Evolutionary conservation across 2,329 filamentous ascomycete species (phyloP), one percentile per base, ranked within the genome.

Genomic region (Curvularia spicifera): DNA sequence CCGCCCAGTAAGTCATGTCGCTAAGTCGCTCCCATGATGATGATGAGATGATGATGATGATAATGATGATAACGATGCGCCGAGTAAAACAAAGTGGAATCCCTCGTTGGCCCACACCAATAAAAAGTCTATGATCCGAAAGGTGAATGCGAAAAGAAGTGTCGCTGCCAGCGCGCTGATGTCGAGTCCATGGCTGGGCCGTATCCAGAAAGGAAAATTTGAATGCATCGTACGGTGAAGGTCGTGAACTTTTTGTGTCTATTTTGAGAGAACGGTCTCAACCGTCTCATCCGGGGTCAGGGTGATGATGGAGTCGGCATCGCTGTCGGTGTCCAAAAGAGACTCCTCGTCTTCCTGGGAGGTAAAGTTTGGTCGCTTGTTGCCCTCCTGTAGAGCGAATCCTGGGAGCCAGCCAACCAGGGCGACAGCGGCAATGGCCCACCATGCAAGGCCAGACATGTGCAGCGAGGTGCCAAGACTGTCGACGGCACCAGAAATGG

Each of bases 381-480:
- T 80, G 13, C 84, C 82, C 69, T 94, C 90, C 35, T 87, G 87
- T 78, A 97, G 90, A 73, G 87, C 87, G 59, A 71, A 65, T 5
- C 73, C 71, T 12, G 74, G 74, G 18, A 69, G 62, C 72, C 74
- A 77, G 45, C 93, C 95, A 13, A 87, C 76, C 10, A 91, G 78
- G 33, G 92, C 91, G 31, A 97, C 87, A 3, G 90, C 70, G 8
- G 90, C 91, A 64, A 89, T 93, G 61, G 88, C 88, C 95, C 95
- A 99, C 94, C 95, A 99, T 0, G 93, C 90, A 33, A 97, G 82
- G 20, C 93, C 93, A 4, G 93, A 94, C 74, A 92, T 94, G 35
- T 93, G 93, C 6, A 88, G 84, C 64, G 87, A 84, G 35, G 96
- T 84, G 50, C 95, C 95, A 51, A 89, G 81, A 4, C 92, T 86